A percentile compares a stretch with the other conserved stretches of the same genome.
Conservation (phyloP, 176 grass and related monocot genomes). For the Oryza coarctata region DNA sequence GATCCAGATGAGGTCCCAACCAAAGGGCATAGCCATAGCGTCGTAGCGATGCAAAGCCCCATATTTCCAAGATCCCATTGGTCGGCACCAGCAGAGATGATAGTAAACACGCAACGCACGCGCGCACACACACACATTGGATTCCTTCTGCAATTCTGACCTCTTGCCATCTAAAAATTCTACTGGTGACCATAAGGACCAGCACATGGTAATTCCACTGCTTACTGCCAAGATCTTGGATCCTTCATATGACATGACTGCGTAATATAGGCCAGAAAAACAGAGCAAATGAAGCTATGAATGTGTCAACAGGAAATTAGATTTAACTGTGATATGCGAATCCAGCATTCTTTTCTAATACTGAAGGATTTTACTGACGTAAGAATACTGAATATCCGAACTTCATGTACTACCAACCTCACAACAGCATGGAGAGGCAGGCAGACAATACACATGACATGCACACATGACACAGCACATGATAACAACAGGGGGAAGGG, state of each 20-base stretch:
- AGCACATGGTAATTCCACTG: no score
- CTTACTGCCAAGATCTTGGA: background rate
- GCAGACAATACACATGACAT: background rate
- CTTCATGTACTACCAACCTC: background rate
- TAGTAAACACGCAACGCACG: background rate
- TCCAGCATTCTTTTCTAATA: background rate
- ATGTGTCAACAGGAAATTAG: background rate
- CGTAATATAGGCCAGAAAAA: no score
- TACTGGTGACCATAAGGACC: background rate
- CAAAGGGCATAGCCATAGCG: background rate
- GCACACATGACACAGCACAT: constrained; percentile 4
- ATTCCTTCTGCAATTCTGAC: background rate
- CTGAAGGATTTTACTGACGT: background rate
- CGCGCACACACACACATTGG: background rate
- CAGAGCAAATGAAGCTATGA: background rate
- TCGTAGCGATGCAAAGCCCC: background rate
- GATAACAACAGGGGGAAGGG: background rate
- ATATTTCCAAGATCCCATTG: constrained; percentile 23
- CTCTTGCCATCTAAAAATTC: background rate
- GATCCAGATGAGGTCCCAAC: background rate
- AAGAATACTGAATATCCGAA: background rate
- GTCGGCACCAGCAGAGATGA: background rate
- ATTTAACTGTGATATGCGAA: background rate
- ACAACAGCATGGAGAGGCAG: background rate
- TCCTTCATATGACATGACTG: no score